Evolutionary conservation across 768 basidiomycete species (phyloP).

Genomic region (Lactarius evosmus): DNA sequence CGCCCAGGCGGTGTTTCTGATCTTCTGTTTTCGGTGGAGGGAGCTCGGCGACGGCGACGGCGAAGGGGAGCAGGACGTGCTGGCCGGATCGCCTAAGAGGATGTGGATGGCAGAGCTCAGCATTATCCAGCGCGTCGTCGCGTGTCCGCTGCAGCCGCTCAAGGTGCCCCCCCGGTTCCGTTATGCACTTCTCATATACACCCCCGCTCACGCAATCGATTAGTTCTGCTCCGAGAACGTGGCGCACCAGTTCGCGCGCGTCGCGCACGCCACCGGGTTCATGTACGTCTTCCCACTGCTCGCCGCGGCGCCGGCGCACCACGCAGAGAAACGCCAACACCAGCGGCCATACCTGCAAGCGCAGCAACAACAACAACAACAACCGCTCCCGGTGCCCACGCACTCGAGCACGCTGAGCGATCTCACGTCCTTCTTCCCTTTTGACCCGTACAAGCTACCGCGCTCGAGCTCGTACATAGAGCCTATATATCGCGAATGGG

Average conservation of each 20-base stretch:
- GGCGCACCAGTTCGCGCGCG: slow-evolving; percentile 88
- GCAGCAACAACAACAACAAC: neutral
- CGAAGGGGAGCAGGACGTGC: slow-evolving; percentile 39
- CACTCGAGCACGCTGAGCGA: slow-evolving; percentile 44
- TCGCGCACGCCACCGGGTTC: slow-evolving; percentile 88
- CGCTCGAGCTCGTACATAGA: slow-evolving; percentile 75
- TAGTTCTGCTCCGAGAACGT: slow-evolving; percentile 90
- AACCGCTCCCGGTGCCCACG: neutral
- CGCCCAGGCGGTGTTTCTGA: slow-evolving; percentile 86
- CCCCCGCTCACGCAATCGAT: neutral
- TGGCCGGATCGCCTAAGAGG: slow-evolving; percentile 37
- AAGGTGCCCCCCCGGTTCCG: slow-evolving; percentile 50
- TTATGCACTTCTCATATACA: neutral
- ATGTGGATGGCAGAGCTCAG: slow-evolving; percentile 86
- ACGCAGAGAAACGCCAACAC: slow-evolving; percentile 21
- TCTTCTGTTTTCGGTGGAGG: slow-evolving; percentile 97
- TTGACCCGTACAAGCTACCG: slow-evolving; percentile 93
- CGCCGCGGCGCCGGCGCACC: slow-evolving; percentile 49
- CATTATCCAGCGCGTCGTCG: slow-evolving; percentile 75
- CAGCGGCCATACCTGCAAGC: neutral
- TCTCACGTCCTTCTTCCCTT: slow-evolving; percentile 94
- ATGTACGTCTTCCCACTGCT: slow-evolving; percentile 93
- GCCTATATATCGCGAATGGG: slow-evolving; percentile 87
- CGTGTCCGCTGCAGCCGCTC: slow-evolving; percentile 83
- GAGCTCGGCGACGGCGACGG: slow-evolving; percentile 68